phyloP scores from a whole-genome alignment of 345 rosid genomes.

The Dipteronia sinensis region DNA sequence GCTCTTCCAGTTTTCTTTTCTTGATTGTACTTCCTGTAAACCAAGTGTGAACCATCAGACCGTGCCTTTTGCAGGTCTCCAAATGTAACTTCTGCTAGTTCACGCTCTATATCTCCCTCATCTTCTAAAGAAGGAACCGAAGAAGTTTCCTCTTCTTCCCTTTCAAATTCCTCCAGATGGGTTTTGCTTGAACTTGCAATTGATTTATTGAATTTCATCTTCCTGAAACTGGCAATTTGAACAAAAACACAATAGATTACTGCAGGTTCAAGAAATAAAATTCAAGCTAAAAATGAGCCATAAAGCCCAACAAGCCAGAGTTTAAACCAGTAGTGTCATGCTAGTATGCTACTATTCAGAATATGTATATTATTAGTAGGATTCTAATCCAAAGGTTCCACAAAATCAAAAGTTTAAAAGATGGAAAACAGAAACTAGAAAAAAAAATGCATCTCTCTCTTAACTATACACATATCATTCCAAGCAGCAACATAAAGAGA shows the following conservation, averaged over 20 bases:
- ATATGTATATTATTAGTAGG: too few species aligned
- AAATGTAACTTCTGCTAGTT: constrained; percentile 69
- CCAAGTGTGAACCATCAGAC: constrained; percentile 67
- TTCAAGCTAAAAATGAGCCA: too few species aligned
- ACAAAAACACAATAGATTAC: not conserved
- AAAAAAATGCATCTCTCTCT: too few species aligned
- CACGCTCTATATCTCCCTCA: constrained; percentile 66
- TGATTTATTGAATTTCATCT: constrained; percentile 30
- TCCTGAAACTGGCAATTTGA: not conserved
- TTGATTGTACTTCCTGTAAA: constrained; percentile 29
- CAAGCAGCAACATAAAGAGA: not conserved
- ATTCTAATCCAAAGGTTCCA: too few species aligned
- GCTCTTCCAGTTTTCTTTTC: constrained; percentile 32
- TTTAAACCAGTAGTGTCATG: not conserved
- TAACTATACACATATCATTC: too few species aligned
- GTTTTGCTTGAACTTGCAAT: constrained; percentile 30
- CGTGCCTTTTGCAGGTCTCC: constrained; percentile 76
- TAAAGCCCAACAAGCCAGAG: not conserved
- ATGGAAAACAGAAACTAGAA: too few species aligned
- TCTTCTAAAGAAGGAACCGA: constrained; percentile 39
- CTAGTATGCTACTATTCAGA: too few species aligned
- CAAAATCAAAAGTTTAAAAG: too few species aligned
- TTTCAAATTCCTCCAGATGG: constrained; percentile 37
- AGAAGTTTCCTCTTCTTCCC: constrained; percentile 14
- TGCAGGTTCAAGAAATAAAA: not conserved